Evolutionary conservation across 2,329 filamentous ascomycete species (phyloP).

Genomic region (Magnaporthiopsis rhizophila): DNA sequence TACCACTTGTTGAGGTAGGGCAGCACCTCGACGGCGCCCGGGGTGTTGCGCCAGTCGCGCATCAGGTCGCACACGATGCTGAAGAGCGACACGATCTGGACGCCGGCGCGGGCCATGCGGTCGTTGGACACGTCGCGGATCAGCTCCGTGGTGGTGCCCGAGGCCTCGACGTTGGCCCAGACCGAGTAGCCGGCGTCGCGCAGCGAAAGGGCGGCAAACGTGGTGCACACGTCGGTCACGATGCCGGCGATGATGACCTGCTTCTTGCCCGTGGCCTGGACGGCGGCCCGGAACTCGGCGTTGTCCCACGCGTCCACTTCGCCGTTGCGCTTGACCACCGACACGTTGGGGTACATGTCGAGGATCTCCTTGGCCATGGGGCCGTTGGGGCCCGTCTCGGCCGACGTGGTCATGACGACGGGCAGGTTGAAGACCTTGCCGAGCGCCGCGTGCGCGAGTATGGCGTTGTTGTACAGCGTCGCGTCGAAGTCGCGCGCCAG

Average conservation of each 20-base stretch:
- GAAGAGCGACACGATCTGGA: constrained; percentile 37
- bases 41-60: constrained; percentile 57
- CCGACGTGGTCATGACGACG: constrained; percentile 62
- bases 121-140: constrained; percentile 39
- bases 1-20: constrained; percentile 58
- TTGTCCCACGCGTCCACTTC: constrained; percentile 77
- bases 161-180: constrained; percentile 65
- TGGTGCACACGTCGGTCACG: constrained; percentile 66
- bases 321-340: constrained; percentile 59
- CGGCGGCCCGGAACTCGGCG: constrained; percentile 55
- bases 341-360: constrained; percentile 57
- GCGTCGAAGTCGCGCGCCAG: constrained; percentile 59
- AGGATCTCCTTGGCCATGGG: constrained; percentile 61
- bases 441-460: constrained; percentile 59
- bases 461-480: constrained; percentile 56
- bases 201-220: constrained; percentile 66
- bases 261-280: constrained; percentile 55
- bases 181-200: constrained; percentile 64
- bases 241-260: constrained; percentile 69
- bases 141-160: constrained; percentile 54
- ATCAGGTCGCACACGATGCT: constrained; percentile 60
- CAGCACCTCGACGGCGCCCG: constrained; percentile 47
- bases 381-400: constrained; percentile 63
- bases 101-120: constrained; percentile 8
- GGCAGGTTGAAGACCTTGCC: constrained; percentile 61